Percentiles rank a stretch among this genome's conserved stretches.
These are phyloP conservation scores for Russula sp. DNA, from an alignment of 768 basidiomycete genomes.

Conservation along the genomic window DNA sequence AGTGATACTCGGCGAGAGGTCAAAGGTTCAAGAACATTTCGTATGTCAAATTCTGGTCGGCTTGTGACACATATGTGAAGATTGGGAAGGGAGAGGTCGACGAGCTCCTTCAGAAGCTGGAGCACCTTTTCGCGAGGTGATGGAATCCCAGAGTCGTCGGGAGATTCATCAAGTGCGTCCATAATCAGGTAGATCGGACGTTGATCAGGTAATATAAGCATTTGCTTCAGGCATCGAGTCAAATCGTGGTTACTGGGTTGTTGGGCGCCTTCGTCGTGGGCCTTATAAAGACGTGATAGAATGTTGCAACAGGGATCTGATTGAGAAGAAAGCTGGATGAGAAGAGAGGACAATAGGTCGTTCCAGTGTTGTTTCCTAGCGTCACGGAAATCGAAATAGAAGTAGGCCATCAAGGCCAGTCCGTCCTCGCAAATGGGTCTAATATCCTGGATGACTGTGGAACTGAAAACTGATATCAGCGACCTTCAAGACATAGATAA, in stretches of 20 bases:
- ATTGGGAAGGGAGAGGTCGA: neutral
- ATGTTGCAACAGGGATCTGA: neutral
- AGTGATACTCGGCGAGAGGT: neutral
- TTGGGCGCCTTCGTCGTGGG: neutral
- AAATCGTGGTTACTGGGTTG: neutral
- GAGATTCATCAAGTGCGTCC: slow-evolving; percentile 9
- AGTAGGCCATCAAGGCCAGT: neutral
- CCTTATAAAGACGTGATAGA: neutral
- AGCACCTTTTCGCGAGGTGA: neutral
- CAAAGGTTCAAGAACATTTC: neutral
- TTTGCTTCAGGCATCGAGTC: neutral
- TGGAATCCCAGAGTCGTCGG: neutral
- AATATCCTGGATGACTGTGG: neutral
- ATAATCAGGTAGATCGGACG: neutral
- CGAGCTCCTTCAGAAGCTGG: neutral
- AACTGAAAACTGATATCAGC: neutral
- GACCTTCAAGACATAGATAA: neutral
- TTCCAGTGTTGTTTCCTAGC: neutral
- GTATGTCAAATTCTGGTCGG: neutral
- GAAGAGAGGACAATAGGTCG: neutral
- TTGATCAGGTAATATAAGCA: neutral
- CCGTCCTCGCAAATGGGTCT: neutral
- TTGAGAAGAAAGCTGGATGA: neutral
- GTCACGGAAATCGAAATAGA: slow-evolving; percentile 5
- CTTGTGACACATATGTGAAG: neutral